Evolutionary conservation across 129 eudicot genomes (phyloP), one percentile per base, ranked within the genome.

Genomic region (Rutidosis leptorrhynchoides): DNA sequence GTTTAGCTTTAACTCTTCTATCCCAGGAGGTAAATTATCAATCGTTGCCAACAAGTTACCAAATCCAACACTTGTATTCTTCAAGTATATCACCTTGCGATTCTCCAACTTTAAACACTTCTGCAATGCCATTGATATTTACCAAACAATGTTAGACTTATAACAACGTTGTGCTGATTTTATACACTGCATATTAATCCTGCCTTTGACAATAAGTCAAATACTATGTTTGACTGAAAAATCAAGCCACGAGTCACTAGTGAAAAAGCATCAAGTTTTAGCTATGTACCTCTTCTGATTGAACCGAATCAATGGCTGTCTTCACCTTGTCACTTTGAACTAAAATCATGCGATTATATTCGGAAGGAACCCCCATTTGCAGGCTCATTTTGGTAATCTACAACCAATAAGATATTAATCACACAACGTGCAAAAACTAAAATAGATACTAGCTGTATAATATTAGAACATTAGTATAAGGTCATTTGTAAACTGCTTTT

Each of bases 331-430:
- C 82, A 8, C 79, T 79, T 64, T 84, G 85, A 54, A 84, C 69
- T 21, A 84, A 70, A 68, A 83, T 76, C 81, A 89, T 77, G 51
- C 82, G 74, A 30, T 87, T 79, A 61, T 89, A 89, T 68, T 94
- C 99, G 5, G 87, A 94, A 58, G 90, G 87, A 70, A 89, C 63
- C 7, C 88, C 88, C 49, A 83, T 77, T 66, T 78, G 88, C 56
- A 86, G 49, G 83, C 99, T 94, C 80, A 84, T 58, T 64, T 86
- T 85, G 29, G 80, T 80, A 67, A 83, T 85, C 98, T 92, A 27
- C 7, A 55, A 70, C 48, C 54, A 65, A 42, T 32, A 75, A 22
- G 27, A 46, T 62, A 71, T 22, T 54, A 55, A 51, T 24, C 58
- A 23, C 65, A 60, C 74, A 59, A 33, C 40, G 46, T 43, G 21